Evolutionary conservation across 2,329 filamentous ascomycete species (phyloP).

Genomic region (Fusarium piperis): DNA sequence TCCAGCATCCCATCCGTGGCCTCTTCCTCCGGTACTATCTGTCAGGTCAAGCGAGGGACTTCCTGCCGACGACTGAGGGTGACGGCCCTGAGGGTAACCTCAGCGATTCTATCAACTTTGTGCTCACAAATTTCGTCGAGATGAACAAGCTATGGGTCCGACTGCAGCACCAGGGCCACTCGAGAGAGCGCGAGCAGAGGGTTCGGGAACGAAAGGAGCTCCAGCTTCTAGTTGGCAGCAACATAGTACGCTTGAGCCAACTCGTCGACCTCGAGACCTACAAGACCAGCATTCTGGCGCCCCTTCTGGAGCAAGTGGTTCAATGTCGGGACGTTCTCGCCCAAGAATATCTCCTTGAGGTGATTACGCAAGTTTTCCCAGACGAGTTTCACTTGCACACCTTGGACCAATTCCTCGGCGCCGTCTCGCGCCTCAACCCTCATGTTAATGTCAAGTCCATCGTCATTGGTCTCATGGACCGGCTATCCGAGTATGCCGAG

Average conservation of each 20-base stretch:
- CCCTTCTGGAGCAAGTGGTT: slow-evolving; percentile 94
- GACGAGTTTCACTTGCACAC: slow-evolving; percentile 99
- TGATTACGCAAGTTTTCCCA: slow-evolving; percentile 98
- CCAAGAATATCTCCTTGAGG: slow-evolving; percentile 96
- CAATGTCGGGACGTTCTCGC: slow-evolving; percentile 97
- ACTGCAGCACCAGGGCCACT: slow-evolving; percentile 96
- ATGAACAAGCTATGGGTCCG: slow-evolving; percentile 99
- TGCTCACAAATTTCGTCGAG: slow-evolving; percentile 98
- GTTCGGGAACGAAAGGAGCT: slow-evolving; percentile 95
- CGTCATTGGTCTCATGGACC: slow-evolving; percentile 97
- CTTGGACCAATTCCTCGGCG: slow-evolving; percentile 91
- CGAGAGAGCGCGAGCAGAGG: slow-evolving; percentile 89
- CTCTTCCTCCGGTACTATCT: slow-evolving; percentile 97
- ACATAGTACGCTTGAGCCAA: slow-evolving; percentile 93
- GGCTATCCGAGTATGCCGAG: slow-evolving; percentile 93
- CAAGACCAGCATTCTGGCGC: slow-evolving; percentile 87
- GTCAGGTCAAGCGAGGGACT: slow-evolving; percentile 91
- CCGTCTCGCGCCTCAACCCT: slow-evolving; percentile 91
- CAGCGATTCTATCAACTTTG: slow-evolving; percentile 97
- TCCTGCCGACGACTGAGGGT: slow-evolving; percentile 80
- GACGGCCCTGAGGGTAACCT: slow-evolving; percentile 96
- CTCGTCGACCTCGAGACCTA: slow-evolving; percentile 95
- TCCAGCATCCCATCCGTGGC: slow-evolving; percentile 95
- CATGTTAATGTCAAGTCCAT: slow-evolving; percentile 98
- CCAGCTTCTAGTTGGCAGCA: slow-evolving; percentile 94